Percentiles rank a stretch among this genome's conserved stretches.
These are phyloP conservation scores for Cutaneotrichosporon sp. DNA, from an alignment of 1,284 basidiomycete species.

Conservation along the genomic window DNA sequence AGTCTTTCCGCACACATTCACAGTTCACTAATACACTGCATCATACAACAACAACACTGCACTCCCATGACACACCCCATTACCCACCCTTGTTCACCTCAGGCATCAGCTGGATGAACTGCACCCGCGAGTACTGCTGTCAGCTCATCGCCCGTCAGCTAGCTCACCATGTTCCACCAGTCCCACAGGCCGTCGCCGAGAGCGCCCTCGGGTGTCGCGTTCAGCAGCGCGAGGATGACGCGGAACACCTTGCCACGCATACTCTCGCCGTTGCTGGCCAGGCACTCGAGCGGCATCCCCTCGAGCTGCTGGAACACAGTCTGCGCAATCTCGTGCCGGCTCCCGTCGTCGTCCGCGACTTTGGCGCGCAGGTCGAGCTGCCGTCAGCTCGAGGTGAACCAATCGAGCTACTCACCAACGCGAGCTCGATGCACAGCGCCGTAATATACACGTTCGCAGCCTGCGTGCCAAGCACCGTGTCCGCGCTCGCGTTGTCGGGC, in stretches of 20 bases:
- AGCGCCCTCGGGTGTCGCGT: conserved; percentile 20
- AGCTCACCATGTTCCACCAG: conserved; percentile 40
- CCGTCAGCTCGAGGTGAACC: conserved; percentile 1
- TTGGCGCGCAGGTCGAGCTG: conserved; percentile 32
- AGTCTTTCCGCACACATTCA: too few species aligned
- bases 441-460: conserved; percentile 38
- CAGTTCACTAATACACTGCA: not conserved
- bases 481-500: conserved; percentile 8
- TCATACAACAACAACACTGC: not conserved
- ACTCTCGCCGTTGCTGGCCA: conserved; percentile 37
- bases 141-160: not conserved
- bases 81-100: not conserved
- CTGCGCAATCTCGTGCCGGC: conserved; percentile 27
- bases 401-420: conserved; percentile 26
- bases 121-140: conserved; percentile 33
- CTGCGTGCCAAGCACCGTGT: conserved; percentile 30
- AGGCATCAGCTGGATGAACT: conserved; percentile 37
- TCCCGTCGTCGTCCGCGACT: conserved; percentile 25
- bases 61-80: not conserved
- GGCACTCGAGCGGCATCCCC: conserved; percentile 32
- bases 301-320: conserved; percentile 23
- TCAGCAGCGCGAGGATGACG: conserved; percentile 31
- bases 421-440: conserved; percentile 33
- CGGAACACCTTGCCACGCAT: conserved; percentile 38
- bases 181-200: conserved; percentile 33